Evolutionary conservation across 2,329 filamentous ascomycete genomes (phyloP).

Genomic region (Teratosphaeriaceae sp.): DNA sequence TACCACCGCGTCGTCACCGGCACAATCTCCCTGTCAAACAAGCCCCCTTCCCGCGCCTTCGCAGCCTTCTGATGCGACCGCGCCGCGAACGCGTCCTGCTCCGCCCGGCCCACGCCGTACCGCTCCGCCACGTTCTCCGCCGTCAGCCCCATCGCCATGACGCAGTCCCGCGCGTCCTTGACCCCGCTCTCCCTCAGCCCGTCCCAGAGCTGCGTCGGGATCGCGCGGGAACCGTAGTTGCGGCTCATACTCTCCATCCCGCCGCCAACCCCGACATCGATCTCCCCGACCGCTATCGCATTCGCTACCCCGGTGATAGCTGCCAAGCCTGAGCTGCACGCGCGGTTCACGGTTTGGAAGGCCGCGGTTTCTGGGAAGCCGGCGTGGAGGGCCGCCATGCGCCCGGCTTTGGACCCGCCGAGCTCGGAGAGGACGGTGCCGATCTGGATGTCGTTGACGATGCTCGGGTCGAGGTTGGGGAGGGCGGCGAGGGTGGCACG

Average conservation of each 20-base stretch:
- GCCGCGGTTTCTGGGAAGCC: constrained; percentile 66
- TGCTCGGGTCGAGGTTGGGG: constrained; percentile 62
- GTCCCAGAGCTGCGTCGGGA: constrained; percentile 75
- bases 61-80: constrained; percentile 68
- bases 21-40: constrained; percentile 73
- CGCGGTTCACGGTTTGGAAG: constrained; percentile 83
- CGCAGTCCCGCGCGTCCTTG: constrained; percentile 71
- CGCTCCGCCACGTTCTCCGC: constrained; percentile 79
- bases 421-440: constrained; percentile 88
- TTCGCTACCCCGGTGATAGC: constrained; percentile 69
- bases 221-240: constrained; percentile 81
- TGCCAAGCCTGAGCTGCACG: constrained; percentile 72
- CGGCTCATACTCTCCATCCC: constrained; percentile 96
- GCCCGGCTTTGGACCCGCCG: constrained; percentile 80
- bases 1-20: constrained; percentile 65
- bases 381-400: constrained; percentile 83
- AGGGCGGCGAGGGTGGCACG: constrained; percentile 65
- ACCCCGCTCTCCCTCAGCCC: constrained; percentile 57
- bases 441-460: constrained; percentile 74
- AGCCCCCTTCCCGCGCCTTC: constrained; percentile 59
- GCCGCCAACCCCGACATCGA: constrained; percentile 69
- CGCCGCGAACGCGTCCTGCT: constrained; percentile 79
- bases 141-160: constrained; percentile 92
- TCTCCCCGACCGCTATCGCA: constrained; percentile 66
- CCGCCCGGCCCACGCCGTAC: constrained; percentile 64